phyloP scores from a whole-genome alignment of 257 asterid species.

The Schizonepeta tenuifolia region DNA sequence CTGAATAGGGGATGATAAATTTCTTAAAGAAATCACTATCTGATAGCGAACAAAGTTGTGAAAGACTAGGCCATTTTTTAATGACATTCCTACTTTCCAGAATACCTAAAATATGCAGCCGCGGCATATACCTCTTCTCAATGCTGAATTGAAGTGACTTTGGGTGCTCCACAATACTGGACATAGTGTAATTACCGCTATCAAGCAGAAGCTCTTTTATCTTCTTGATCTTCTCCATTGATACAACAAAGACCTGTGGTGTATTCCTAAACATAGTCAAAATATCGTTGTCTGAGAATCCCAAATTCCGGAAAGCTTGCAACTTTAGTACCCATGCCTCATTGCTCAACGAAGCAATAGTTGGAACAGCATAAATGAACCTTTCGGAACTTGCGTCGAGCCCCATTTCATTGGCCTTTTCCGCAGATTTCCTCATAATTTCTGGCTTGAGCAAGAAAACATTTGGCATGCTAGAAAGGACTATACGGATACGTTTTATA shows the following conservation, averaged over 20 bases:
- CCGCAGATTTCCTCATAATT: neutral
- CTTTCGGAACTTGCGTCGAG: neutral
- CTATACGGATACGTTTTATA: neutral
- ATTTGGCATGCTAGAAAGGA: neutral
- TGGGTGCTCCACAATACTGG: slow-evolving; percentile 35
- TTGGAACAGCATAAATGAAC: neutral
- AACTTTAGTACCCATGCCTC: neutral
- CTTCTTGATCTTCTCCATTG: slow-evolving; percentile 25
- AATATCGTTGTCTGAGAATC: slow-evolving; percentile 40
- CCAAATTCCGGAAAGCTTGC: slow-evolving; percentile 18
- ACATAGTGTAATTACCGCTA: slow-evolving; percentile 34
- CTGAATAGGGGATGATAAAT: neutral
- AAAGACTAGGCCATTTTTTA: slow-evolving; percentile 27
- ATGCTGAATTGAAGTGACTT: slow-evolving; percentile 35
- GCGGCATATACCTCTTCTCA: slow-evolving; percentile 27
- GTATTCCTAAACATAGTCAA: neutral
- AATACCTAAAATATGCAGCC: neutral
- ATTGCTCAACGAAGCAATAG: neutral
- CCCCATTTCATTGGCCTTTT: slow-evolving; percentile 6
- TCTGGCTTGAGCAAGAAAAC: neutral
- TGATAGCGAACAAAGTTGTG: neutral
- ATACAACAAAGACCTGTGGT: slow-evolving; percentile 40
- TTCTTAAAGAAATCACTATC: neutral
- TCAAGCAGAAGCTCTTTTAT: slow-evolving; percentile 23
- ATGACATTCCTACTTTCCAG: slow-evolving; percentile 19